These are phyloP conservation scores for Dillenia suffruticosa DNA, from an alignment of 164 flowering plant genomes.

Conservation along the genomic window DNA sequence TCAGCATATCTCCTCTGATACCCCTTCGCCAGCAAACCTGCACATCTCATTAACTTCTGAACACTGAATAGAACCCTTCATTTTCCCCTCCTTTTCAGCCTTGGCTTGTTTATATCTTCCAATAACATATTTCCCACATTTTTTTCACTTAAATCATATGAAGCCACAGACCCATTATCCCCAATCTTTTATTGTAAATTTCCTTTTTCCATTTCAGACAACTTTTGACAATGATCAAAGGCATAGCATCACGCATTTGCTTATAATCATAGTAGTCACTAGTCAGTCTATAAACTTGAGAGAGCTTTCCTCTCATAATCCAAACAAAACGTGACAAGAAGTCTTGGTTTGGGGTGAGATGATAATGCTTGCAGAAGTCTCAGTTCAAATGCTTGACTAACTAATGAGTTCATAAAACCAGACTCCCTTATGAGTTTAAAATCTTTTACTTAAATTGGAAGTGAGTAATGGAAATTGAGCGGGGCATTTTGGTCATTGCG, in stretches of 20 bases:
- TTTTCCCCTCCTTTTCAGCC: conserved; percentile 68
- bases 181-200: conserved; percentile 37
- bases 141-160: conserved; percentile 74
- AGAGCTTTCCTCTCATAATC: conserved; percentile 67
- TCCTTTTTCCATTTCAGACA: conserved; percentile 58
- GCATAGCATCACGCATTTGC: conserved; percentile 69
- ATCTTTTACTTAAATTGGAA: no score
- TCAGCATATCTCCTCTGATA: conserved; percentile 82
- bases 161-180: conserved; percentile 16
- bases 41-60: conserved; percentile 76
- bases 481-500: no score
- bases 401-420: no score
- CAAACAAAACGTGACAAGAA: conserved; percentile 77
- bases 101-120: conserved; percentile 63
- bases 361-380: no score
- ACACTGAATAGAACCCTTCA: conserved; percentile 64
- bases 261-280: conserved; percentile 43
- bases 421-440: no score
- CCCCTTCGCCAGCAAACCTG: conserved; percentile 84
- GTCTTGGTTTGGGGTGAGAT: no score
- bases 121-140: conserved; percentile 72
- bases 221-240: conserved; percentile 63
- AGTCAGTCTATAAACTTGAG: conserved; percentile 46
- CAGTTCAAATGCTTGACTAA: no score
- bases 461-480: no score